These are phyloP conservation scores for Paramecium pentaurelia DNA, from an alignment of 73 alveolate species.

Conservation along the genomic window DNA sequence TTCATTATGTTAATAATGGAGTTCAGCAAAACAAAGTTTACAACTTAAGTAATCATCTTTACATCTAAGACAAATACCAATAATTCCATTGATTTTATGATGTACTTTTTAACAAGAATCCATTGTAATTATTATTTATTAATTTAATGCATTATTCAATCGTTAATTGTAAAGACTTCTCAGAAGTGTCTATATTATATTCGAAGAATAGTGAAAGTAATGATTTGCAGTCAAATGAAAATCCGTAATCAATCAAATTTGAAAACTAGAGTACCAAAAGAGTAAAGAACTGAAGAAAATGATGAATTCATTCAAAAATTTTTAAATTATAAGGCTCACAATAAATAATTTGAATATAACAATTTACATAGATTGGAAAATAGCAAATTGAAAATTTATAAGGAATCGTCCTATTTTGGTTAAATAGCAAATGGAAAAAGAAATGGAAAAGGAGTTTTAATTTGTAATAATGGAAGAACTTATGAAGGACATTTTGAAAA, in stretches of 20 bases:
- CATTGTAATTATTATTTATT: background rate
- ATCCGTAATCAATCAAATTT: background rate
- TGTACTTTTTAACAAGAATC: background rate
- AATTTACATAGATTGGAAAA: background rate
- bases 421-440: conserved; percentile 15
- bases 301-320: background rate
- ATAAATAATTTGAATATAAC: background rate
- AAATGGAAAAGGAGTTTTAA: conserved; percentile 34
- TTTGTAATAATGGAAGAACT: conserved; percentile 30
- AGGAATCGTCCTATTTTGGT: background rate
- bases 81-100: background rate
- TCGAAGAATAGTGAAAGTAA: background rate
- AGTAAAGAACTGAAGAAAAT: background rate
- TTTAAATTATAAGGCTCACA: background rate
- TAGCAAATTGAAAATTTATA: background rate
- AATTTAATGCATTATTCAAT: background rate
- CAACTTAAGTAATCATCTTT: background rate
- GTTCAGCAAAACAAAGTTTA: background rate
- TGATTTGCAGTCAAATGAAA: background rate
- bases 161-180: background rate
- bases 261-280: background rate
- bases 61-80: background rate
- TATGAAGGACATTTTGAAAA: conserved; percentile 59
- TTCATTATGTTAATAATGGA: background rate
- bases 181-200: background rate